These are phyloP conservation scores for Pythium apleroticum DNA, from an alignment of 352 stramenopile genomes.

Conservation along the genomic window DNA sequence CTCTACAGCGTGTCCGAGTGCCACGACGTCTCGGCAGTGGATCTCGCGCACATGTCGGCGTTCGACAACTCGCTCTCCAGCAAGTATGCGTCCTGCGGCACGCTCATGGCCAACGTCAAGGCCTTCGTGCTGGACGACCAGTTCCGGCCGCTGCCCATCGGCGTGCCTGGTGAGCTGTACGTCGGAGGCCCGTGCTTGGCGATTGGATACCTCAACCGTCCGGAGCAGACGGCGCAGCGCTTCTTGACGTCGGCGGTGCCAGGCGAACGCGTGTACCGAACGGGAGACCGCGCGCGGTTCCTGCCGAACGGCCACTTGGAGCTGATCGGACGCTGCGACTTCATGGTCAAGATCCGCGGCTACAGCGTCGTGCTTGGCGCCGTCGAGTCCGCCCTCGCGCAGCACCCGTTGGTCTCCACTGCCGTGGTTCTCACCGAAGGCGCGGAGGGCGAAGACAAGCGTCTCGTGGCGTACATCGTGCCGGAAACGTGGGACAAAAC, in stretches of 20 bases:
- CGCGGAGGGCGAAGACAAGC: conserved; percentile 84
- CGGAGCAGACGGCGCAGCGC: conserved; percentile 71
- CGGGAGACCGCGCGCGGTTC: conserved; percentile 90
- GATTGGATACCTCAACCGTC: conserved; percentile 82
- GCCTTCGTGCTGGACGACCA: conserved; percentile 78
- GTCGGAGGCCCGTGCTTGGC: conserved; percentile 86
- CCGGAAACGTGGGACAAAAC: conserved; percentile 70
- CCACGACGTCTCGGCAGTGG: conserved; percentile 88
- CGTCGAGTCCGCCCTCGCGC: conserved; percentile 88
- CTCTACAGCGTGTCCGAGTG: conserved; percentile 94
- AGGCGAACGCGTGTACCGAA: conserved; percentile 89
- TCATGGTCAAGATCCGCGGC: conserved; percentile 96
- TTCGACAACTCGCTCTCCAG: conserved; percentile 72
- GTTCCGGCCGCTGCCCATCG: conserved; percentile 58
- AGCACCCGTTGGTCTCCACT: conserved; percentile 82
- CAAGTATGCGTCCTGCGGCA: conserved; percentile 88
- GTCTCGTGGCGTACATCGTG: conserved; percentile 92
- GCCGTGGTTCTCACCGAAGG: conserved; percentile 91
- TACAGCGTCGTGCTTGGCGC: conserved; percentile 94
- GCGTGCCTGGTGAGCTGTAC: conserved; percentile 80
- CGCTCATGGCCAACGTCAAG: conserved; percentile 83
- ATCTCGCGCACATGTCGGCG: conserved; percentile 70
- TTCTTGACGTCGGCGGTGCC: conserved; percentile 72
- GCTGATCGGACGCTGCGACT: conserved; percentile 92
- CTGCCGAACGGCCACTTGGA: conserved; percentile 90